Base-by-base conservation (phyloP, 768 basidiomycete species). In the Saitozyma podzolica region DNA sequence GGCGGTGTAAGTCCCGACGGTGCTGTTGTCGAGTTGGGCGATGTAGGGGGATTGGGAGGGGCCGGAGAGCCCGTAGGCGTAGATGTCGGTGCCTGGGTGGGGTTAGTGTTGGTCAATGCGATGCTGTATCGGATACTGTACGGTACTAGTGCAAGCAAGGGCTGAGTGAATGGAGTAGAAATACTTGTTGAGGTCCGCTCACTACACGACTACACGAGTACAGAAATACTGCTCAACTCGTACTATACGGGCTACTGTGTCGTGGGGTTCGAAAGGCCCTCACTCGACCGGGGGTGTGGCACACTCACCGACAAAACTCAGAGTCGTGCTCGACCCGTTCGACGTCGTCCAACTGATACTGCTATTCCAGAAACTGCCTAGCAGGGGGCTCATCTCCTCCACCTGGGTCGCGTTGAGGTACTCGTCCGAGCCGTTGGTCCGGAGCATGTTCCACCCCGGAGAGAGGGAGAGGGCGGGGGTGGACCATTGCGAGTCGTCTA, bases 381-480 rank as follows among this genome's bases (percentile, higher is more conserved):
- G 50, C 6, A 68, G 17, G 8, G 67, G 62, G 29, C 10, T 51
- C 60, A 74, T 69, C 40, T 43, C 48, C 4, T 17, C 57, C 7
- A 64, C 69, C 20, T 67, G 54, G 0, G 20, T 48, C 1, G 47
- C 13, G 48, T 66, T 58, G 42, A 74, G 66, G 42, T 56, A 71
- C 40, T 74, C 43, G 43, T 71, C 50, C 3, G 62, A 43, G 0
- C 67, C 72, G 29, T 61, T 57, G 5, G 16, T 45, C 7, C 69
- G 53, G 19, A 74, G 56, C 72, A 74, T 74, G 62, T 74, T 74
- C 72, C 72, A 74, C 52, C 72, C 72, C 13, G 63, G 40, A 0
- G 67, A 66, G n/a, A 74, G 62, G 9, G 52, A 41, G 13, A 74
- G 50, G 40, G 51, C 37, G 0, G 72, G 57, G 1, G 67, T 71